phyloP scores from a whole-genome alignment of 495 filamentous ascomycete species.

The Bacidia rubella region DNA sequence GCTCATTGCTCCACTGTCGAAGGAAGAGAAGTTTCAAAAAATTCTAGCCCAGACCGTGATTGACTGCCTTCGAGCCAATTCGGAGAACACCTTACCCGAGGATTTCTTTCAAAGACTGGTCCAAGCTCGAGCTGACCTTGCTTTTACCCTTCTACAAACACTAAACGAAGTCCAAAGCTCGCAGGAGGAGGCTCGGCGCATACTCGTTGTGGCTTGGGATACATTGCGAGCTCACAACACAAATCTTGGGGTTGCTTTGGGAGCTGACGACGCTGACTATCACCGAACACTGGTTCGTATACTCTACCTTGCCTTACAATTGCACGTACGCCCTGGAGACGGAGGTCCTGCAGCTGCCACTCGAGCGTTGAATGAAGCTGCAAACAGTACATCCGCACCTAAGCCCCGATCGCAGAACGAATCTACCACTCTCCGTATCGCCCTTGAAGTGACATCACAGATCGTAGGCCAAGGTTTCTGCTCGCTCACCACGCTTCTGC shows the following conservation, averaged over 20 bases:
- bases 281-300: slow-evolving; percentile 73
- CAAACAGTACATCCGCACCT: slow-evolving; percentile 19
- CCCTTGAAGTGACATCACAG: slow-evolving; percentile 60
- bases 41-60: slow-evolving; percentile 53
- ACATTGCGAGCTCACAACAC: slow-evolving; percentile 48
- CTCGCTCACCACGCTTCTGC: slow-evolving; percentile 59
- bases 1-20: slow-evolving; percentile 54
- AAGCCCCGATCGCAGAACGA: background rate
- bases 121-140: slow-evolving; percentile 59
- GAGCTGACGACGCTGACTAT: slow-evolving; percentile 51
- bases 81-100: slow-evolving; percentile 48
- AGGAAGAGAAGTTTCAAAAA: slow-evolving; percentile 49
- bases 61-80: slow-evolving; percentile 60
- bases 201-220: slow-evolving; percentile 55
- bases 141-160: slow-evolving; percentile 61
- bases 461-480: slow-evolving; percentile 74
- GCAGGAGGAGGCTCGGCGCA: slow-evolving; percentile 42
- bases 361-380: background rate
- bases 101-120: slow-evolving; percentile 57
- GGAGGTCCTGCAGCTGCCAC: slow-evolving; percentile 4
- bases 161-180: slow-evolving; percentile 51
- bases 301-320: slow-evolving; percentile 67
- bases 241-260: slow-evolving; percentile 50
- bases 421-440: slow-evolving; percentile 27
- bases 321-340: slow-evolving; percentile 27